Evolutionary conservation across 495 filamentous ascomycete species (phyloP).

Genomic region (Neurospora sp.): DNA sequence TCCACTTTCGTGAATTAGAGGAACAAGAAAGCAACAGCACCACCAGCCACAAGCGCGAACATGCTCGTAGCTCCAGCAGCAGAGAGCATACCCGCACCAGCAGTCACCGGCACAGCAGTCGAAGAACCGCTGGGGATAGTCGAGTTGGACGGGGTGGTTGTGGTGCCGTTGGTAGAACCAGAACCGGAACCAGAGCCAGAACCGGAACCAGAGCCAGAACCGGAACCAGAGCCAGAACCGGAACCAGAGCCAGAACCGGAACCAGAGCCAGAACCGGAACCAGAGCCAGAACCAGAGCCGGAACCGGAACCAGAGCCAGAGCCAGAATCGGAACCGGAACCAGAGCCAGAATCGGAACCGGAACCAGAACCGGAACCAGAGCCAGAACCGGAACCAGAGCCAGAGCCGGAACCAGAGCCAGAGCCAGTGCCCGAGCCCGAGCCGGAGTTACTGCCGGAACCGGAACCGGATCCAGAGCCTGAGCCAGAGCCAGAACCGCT

Average conservation of each 20-base stretch:
- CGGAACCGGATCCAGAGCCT: conserved; percentile 14
- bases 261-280: conserved; percentile 18
- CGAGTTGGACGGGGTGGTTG: conserved; percentile 9
- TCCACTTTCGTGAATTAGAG: not conserved
- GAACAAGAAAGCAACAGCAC: not conserved
- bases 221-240: not conserved
- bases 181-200: conserved; percentile 7
- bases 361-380: conserved; percentile 5
- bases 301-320: conserved; percentile 4
- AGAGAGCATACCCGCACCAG: conserved; percentile 27
- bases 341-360: conserved; percentile 19
- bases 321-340: conserved; percentile 9
- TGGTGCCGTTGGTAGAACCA: conserved; percentile 4
- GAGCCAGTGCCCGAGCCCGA: conserved; percentile 13
- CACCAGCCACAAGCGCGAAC: conserved; percentile 12
- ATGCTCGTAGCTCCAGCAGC: conserved; percentile 21
- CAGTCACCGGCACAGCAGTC: conserved; percentile 15
- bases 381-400: conserved; percentile 1
- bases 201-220: conserved; percentile 14
- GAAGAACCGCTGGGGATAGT: conserved; percentile 12
- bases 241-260: conserved; percentile 12
- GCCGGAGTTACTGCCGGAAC: conserved; percentile 16
- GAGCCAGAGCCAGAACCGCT: conserved; percentile 10
- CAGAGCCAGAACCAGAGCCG: conserved; percentile 9
- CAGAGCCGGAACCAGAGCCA: conserved; percentile 15